phyloP scores from a whole-genome alignment of 768 basidiomycete genomes.

The Lentinula sp. region DNA sequence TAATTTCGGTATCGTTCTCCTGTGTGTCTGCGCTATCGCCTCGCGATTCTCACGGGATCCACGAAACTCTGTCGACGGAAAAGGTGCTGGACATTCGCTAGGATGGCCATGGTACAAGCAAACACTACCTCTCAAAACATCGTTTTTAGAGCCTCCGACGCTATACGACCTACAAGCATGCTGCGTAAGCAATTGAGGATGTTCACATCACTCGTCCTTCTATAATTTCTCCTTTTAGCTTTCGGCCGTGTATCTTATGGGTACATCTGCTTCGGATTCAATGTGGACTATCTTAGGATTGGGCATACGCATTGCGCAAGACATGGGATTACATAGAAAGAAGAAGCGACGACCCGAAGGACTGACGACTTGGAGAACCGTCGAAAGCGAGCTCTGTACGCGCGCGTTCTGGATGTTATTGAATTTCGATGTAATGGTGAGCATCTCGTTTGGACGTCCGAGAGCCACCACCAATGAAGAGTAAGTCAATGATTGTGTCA shows the following conservation, averaged over 20 bases:
- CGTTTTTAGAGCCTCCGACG: conserved; percentile 47
- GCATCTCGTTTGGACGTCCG: conserved; percentile 57
- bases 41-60: conserved; percentile 50
- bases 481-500: conserved; percentile 33
- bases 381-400: conserved; percentile 59
- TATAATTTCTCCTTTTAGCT: conserved; percentile 20
- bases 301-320: conserved; percentile 43
- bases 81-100: conserved; percentile 29
- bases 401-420: conserved; percentile 40
- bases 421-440: conserved; percentile 29
- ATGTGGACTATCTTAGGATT: conserved; percentile 39
- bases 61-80: conserved; percentile 25
- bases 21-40: conserved; percentile 44
- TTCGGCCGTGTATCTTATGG: conserved; percentile 24
- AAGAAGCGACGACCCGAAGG: conserved; percentile 10
- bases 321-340: conserved; percentile 26
- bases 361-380: conserved; percentile 18
- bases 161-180: conserved; percentile 71
- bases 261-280: conserved; percentile 29
- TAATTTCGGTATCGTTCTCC: conserved; percentile 35
- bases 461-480: conserved; percentile 68
- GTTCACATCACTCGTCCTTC: conserved; percentile 8
- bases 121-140: conserved; percentile 55
- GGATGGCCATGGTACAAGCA: conserved; percentile 62
- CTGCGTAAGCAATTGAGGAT: conserved; percentile 39